Evolutionary conservation across 345 rosid genomes (phyloP).

Genomic region (Rhodamnia rubescens): DNA sequence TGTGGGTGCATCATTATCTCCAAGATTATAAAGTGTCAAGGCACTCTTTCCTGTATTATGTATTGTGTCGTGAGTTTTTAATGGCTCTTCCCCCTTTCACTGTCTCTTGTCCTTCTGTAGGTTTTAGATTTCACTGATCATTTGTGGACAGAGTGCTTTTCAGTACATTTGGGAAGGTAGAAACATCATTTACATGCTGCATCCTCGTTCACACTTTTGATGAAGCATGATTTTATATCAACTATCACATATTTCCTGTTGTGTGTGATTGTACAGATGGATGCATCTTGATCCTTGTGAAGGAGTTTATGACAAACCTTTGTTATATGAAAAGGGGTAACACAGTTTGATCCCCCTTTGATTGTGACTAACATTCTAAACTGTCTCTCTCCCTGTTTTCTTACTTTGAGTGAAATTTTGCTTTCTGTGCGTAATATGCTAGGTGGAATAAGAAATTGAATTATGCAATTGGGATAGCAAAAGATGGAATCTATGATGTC

Average conservation of each 20-base stretch:
- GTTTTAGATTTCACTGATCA: constrained; percentile 69
- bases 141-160: constrained; percentile 93
- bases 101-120: background rate
- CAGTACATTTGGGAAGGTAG: constrained; percentile 60
- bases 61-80: background rate
- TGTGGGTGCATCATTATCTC: background rate
- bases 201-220: background rate
- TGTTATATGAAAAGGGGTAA: constrained; percentile 89
- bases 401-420: background rate
- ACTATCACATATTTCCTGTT: background rate
- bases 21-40: background rate
- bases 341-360: background rate
- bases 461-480: constrained; percentile 72
- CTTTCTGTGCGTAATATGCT: background rate
- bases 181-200: constrained; percentile 5
- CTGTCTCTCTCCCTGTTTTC: background rate
- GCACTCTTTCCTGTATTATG: background rate
- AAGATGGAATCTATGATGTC: constrained; percentile 85
- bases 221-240: background rate
- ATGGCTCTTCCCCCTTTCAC: background rate
- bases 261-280: constrained; percentile 48
- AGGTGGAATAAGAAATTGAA: constrained; percentile 77
- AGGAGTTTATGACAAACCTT: constrained; percentile 62
- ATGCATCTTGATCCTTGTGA: constrained; percentile 97
- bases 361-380: background rate